Evolutionary conservation across 2,329 filamentous ascomycete genomes (phyloP), one percentile per base, ranked within the genome.

Genomic region (Pleomassaria siparia): DNA sequence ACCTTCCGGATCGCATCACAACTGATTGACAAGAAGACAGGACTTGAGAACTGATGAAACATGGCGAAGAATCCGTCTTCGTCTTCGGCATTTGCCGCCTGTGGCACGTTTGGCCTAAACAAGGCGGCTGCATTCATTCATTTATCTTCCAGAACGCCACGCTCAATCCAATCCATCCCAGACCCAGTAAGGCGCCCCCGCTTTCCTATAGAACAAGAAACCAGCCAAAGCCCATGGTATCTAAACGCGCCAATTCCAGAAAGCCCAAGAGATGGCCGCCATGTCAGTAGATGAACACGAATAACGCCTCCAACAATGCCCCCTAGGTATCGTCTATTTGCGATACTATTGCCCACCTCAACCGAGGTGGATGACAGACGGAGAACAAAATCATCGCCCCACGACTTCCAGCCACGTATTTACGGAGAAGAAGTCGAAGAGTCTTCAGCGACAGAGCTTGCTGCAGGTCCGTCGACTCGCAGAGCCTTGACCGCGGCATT

Each of bases 401-500:
- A n/a, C n/a, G n/a, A n/a, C n/a, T n/a, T n/a, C n/a, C n/a, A n/a
- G n/a, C n/a, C n/a, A 26, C 11, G 13, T 20, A 18, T 25, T 36
- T 26, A 66, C 12, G 64, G 60, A 30, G 63, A 67, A 20, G 60
- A 60, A 3, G 60, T 60, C n/a, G 57, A 54, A 36, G 60, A 63
- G 35, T 65, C 64, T 1, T 66, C 63, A n/a, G 55, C 54, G 22
- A 60, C 57, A 16, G 63, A 65, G 2, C 58, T 28, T 11, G 48
- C 53, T 16, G 48, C 44, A 5, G 50, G 47, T 8, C 48, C 44
- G 26, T 46, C 50, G 15, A 49, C 46, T 9, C 52, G 51, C 22
- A 74, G 53, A 6, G 59, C 57, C 41, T 67, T 65, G 13, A 96
- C 78, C 13, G 90, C 90, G 59, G 80, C 84, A 50, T 85, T 82